Evolutionary conservation across 257 asterid genomes (phyloP), one percentile per base, ranked within the genome.

Genomic region (Petunia secreta): DNA sequence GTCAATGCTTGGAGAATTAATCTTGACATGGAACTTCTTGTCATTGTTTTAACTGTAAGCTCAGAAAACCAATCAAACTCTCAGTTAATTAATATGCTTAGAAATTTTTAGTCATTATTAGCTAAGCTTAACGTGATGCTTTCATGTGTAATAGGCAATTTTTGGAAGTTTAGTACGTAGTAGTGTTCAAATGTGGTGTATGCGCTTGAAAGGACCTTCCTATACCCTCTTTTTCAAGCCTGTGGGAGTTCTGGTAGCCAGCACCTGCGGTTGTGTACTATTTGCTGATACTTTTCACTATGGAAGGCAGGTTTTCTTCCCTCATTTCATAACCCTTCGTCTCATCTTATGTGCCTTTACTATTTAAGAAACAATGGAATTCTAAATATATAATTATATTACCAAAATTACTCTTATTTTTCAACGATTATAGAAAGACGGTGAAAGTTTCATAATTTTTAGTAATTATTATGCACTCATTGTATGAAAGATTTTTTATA

Each of bases 141-240:
- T 67, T 41, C 14, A 15, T 41, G 8, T 14, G 6, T 67, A 8
- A n/a, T 84, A 91, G 93, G 93, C 94, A 11, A 79, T 90, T 54
- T 93, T 93, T 69, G 87, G 91, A 64, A 90, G 89, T 80, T 5
- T 91, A 84, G 82, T 91, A 1, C 88, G 95, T 2, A 91, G 83
- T 80, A 90, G 84, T 34, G 81, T 91, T 15, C 92, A 91, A 15
- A 81, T 93, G 57, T 93, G 97, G 94, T 91, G 96, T 86, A 80
- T 86, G 6, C 67, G 77, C 13, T 37, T 78, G 63, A 92, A 90
- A 88, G 97, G 94, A 1, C 91, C 92, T 25, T 69, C 84, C 68
- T 92, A 85, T 69, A 89, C 84, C 8, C 89, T 92, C 2, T 83
- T 84, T 25, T 93, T 93, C 83, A 93, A 89, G 89, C 97, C 97